phyloP scores from a whole-genome alignment of 106 monocot species.

The Acorus gramineus region DNA sequence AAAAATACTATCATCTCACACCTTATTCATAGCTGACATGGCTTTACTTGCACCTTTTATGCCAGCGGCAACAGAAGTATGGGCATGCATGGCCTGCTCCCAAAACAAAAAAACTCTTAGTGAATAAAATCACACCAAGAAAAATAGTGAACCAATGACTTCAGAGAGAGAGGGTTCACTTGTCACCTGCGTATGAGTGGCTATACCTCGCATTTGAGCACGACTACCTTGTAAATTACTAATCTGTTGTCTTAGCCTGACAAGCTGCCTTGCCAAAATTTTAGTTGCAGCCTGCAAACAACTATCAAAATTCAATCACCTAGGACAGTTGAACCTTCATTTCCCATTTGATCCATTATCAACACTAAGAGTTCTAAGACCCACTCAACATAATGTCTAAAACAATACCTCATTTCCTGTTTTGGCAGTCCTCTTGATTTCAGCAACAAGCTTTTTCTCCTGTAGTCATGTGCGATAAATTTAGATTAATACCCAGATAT shows the following conservation, averaged over 20 bases:
- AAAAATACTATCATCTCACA: conserved; percentile 3
- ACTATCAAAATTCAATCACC: not conserved
- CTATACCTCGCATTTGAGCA: conserved; percentile 83
- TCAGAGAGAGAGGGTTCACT: not conserved
- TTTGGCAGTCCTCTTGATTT: conserved; percentile 74
- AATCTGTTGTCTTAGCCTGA: conserved; percentile 83
- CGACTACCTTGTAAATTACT: conserved; percentile 55
- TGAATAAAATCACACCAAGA: not conserved
- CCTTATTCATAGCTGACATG: conserved; percentile 86
- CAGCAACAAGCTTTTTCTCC: conserved; percentile 71
- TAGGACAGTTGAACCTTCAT: not conserved
- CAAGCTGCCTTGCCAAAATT: conserved; percentile 67
- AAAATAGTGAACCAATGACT: conserved; percentile 1
- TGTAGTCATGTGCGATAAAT: conserved; percentile 7
- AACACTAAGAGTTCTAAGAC: conserved; percentile 5
- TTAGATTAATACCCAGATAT: not conserved
- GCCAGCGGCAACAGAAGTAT: conserved; percentile 62
- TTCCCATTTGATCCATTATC: not conserved
- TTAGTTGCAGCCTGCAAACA: conserved; percentile 59
- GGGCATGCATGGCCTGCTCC: conserved; percentile 70
- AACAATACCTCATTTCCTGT: conserved; percentile 55
- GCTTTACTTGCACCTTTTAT: conserved; percentile 82
- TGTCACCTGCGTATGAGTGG: conserved; percentile 75
- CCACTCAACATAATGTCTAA: too few relatives aligned
- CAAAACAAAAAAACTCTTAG: conserved; percentile 3